Base-by-base conservation (phyloP, 2,329 filamentous ascomycete genomes). In the Scytalidium sp. region DNA sequence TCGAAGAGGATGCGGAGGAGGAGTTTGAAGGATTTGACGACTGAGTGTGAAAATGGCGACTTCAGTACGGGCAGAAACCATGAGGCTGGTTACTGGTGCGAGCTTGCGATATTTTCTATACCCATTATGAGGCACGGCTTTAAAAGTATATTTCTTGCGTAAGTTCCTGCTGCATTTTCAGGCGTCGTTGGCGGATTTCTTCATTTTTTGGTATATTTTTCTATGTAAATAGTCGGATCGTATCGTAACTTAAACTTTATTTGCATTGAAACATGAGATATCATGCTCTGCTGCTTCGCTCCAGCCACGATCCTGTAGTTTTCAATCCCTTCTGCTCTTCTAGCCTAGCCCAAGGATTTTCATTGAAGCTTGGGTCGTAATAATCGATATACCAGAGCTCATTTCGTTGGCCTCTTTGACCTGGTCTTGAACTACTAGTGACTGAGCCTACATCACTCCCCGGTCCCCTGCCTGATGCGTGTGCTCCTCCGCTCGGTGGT, bases 261-360 rank as follows among this genome's bases (percentile, higher is more conserved):
- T 8, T 29, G 25, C 13, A 8, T 29, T 8, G n/a, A n/a, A 41
- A 41, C 17, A 19, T 11, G 6, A 21, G 15, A 43, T 6, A 36
- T 36, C 13, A 36, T n/a, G 32, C n/a, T n/a, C n/a, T 9, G 13
- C 11, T 4, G 17, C 4, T 20, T 41, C 43, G 46, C 40, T 59
- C 56, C 23, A 76, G 54, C 80, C 79, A 84, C 0, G 56, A 61
- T 2, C 75, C 78, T 13, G 63, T 62, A 1, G 75, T 52, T 36
- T 67, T 56, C 43, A 84, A 55, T 0, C 75, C 74, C 20, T 65
- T 65, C 6, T 64, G 57, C 57, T 70, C 68, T 64, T 85, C 82
- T 19, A 85, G 66, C 8, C 62, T 65, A 45, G 75, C 78, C 88
- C 88, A 92, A 0, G 88, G 88, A 63, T 92, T 89, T 63, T 84